These are phyloP conservation scores for Fusarium lateritium DNA, from an alignment of 2,329 filamentous ascomycete species.

Conservation along the genomic window DNA sequence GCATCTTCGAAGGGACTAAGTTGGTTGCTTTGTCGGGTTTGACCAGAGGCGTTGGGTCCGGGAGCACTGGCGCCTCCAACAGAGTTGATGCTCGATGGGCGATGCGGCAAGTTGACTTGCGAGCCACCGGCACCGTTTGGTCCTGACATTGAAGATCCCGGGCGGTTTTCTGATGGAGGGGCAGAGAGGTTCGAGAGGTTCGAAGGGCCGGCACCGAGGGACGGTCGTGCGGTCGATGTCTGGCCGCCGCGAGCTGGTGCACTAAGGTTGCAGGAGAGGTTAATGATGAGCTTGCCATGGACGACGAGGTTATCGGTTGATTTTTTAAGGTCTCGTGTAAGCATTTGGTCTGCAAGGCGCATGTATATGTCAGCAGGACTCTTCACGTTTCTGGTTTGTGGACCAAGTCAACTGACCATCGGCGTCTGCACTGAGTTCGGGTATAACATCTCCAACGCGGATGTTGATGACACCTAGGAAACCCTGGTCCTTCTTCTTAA, in stretches of 20 bases:
- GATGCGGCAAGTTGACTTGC: conserved; percentile 59
- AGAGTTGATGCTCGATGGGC: conserved; percentile 64
- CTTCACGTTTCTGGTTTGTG: conserved; percentile 42
- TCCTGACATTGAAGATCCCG: conserved; percentile 67
- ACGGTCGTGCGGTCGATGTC: conserved; percentile 63
- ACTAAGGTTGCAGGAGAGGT: conserved; percentile 90
- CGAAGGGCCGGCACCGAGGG: conserved; percentile 62
- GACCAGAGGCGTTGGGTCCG: conserved; percentile 52
- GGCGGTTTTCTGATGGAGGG: conserved; percentile 63
- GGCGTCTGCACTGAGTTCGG: conserved; percentile 85
- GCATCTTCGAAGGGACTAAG: conserved; percentile 96
- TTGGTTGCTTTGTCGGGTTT: conserved; percentile 55
- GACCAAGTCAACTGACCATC: conserved; percentile 78
- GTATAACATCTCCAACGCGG: conserved; percentile 90
- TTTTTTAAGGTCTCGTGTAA: conserved; percentile 96
- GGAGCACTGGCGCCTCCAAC: conserved; percentile 48
- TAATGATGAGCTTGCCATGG: conserved; percentile 97
- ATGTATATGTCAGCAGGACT: conserved; percentile 45
- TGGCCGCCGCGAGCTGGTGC: conserved; percentile 72
- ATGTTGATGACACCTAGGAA: conserved; percentile 99
- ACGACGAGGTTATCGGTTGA: conserved; percentile 98
- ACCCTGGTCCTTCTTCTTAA: conserved; percentile 99
- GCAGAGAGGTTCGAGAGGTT: conserved; percentile 61
- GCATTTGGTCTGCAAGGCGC: conserved; percentile 85
- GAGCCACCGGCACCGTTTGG: conserved; percentile 62